Evolutionary conservation across 345 rosid species (phyloP), one percentile per base, ranked within the genome.

Genomic region (Eucalyptus sp.): DNA sequence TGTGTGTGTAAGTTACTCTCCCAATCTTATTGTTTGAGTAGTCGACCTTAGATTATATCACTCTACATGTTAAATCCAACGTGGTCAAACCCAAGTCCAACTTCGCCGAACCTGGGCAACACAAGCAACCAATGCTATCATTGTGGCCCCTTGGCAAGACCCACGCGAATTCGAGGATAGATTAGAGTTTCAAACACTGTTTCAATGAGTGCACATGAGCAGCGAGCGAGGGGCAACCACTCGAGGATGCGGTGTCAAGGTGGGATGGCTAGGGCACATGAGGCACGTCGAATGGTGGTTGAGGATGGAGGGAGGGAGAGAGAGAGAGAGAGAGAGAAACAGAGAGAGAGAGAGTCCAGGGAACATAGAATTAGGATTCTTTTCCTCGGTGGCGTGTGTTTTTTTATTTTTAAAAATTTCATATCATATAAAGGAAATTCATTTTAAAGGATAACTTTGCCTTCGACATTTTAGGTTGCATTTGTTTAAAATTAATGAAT

Each of bases 1-100:
- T 6, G 3, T 51, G 54, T 51, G 54, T 51, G 54, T 51, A 51
- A 51, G 54, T 51, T 51, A 51, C 54, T 51, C 20, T 16, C 20
- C 0, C 2, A 0, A 51, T 51, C 8, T 51, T 20, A 16, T 16
- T 16, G 4, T 51, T 51, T 1, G 8, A 51, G 20, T 51, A 6
- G 8, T 51, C 8, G 1, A 51, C 8, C 54, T 51, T 51, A 51
- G 54, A 51, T 51, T 16, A 1, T 16, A 51, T 51, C 54, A 51
- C 54, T 51, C 4, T 51, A 6, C 20, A 51, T 51, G 54, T 50
- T 48, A 54, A 60, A 25, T 25, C 66, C 6, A 60, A 60, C 1
- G 5, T 27, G 31, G 31, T 60, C 31, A 11, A 27, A 60, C 29
- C 29, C 66, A 25, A 60, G 13, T 60, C 6, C 62, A 56, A 56